A percentile compares a stretch with the other conserved stretches of the same genome.
These are phyloP conservation scores for Casuarina equisetifolia DNA, from an alignment of 306 rosid species.

Conservation along the genomic window DNA sequence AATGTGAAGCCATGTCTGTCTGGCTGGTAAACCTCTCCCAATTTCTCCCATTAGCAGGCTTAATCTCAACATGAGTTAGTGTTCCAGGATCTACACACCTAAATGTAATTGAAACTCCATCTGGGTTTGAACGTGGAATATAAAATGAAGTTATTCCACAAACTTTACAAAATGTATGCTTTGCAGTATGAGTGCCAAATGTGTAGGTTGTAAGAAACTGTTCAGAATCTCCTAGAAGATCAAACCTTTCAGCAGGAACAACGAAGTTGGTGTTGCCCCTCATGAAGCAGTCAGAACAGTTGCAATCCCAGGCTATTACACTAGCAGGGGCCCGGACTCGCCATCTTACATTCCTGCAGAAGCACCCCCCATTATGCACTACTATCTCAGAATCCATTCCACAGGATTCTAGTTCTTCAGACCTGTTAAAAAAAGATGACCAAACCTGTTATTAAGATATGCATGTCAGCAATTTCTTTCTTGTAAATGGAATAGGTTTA, in stretches of 20 bases:
- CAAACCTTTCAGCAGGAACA: constrained; percentile 61
- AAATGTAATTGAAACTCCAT: constrained; percentile 69
- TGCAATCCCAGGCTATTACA: constrained; percentile 75
- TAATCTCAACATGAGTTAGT: constrained; percentile 51
- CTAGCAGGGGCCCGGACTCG: constrained; percentile 54
- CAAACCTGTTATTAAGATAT: background rate
- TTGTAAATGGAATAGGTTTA: background rate
- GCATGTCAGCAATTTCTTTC: background rate
- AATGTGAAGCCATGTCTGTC: constrained; percentile 42
- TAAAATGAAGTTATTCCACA: constrained; percentile 92
- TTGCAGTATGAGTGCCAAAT: constrained; percentile 77
- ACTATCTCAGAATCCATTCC: constrained; percentile 60
- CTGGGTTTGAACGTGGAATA: constrained; percentile 83
- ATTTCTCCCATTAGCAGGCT: constrained; percentile 58
- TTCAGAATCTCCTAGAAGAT: constrained; percentile 63
- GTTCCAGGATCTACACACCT: constrained; percentile 89
- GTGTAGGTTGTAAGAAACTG: constrained; percentile 70
- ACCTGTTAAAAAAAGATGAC: background rate
- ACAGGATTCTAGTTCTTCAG: constrained; percentile 16
- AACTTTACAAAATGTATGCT: constrained; percentile 75
- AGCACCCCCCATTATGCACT: constrained; percentile 81
- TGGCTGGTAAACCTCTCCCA: constrained; percentile 46
- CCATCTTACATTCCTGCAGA: constrained; percentile 84
- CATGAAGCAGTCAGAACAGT: constrained; percentile 79
- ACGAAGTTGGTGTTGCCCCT: constrained; percentile 61